Evolutionary conservation across 371 early-diverging fungal genomes (phyloP).

Genomic region (Mortierella sp.): DNA sequence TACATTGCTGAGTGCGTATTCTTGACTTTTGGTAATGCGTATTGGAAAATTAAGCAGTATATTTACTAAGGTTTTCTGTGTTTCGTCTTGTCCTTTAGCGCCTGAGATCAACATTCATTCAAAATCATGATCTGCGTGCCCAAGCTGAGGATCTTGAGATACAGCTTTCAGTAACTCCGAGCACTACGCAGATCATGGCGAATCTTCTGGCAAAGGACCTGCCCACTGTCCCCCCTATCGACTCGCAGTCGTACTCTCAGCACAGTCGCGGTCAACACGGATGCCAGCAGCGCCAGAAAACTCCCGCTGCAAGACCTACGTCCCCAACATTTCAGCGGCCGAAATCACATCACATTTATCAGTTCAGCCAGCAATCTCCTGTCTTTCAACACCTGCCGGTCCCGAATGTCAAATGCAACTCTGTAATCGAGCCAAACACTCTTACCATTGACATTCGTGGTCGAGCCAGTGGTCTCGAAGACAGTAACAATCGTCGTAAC

Average conservation of each 20-base stretch:
- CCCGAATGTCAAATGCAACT: conserved; percentile 16
- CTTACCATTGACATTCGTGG: conserved; percentile 11
- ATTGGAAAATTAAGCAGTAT: too few relatives aligned
- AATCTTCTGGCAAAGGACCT: conserved; percentile 12
- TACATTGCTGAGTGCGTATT: too few relatives aligned
- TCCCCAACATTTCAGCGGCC: background rate
- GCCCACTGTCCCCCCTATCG: conserved; percentile 33
- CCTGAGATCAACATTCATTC: conserved; percentile 23
- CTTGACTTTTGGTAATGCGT: background rate
- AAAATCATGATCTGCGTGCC: conserved; percentile 39
- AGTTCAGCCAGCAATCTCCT: background rate
- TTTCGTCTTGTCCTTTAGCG: conserved; percentile 13
- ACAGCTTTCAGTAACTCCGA: conserved; percentile 33
- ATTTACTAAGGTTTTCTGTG: background rate
- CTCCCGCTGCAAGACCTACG: background rate
- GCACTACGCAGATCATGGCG: conserved; percentile 15
- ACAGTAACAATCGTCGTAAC: background rate
- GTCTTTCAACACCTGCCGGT: background rate
- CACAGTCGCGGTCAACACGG: background rate
- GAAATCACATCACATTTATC: background rate
- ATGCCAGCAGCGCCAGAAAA: background rate
- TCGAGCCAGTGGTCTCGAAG: conserved; percentile 23
- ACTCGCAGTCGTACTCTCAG: background rate
- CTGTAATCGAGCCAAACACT: conserved; percentile 13
- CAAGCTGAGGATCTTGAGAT: conserved; percentile 46